Conservation (phyloP, 1,139 yeast species). For the Geotrichum histeridarum region DNA sequence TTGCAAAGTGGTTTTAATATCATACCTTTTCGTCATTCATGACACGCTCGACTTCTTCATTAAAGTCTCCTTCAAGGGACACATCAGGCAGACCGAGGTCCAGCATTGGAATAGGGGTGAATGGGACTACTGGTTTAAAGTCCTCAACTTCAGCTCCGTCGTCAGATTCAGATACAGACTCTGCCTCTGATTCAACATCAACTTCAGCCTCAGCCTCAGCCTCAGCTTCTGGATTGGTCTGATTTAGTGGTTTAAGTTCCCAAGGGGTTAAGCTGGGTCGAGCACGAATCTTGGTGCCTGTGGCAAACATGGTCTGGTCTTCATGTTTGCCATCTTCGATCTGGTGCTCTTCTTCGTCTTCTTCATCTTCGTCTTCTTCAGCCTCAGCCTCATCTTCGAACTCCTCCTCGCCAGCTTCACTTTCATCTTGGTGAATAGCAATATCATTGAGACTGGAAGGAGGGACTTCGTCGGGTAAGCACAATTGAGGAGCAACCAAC, state of each 20-base stretch:
- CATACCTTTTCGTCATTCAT: slow-evolving; percentile 31
- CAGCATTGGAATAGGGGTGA: slow-evolving; percentile 25
- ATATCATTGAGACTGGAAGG: neutral
- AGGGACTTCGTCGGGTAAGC: neutral
- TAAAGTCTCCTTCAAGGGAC: slow-evolving; percentile 37
- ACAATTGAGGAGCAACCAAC: neutral
- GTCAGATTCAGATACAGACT: slow-evolving; percentile 30
- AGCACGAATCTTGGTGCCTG: slow-evolving; percentile 30
- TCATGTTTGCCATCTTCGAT: neutral
- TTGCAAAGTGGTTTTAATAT: neutral
- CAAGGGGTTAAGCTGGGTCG: slow-evolving; percentile 35
- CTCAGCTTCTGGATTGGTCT: slow-evolving; percentile 18
- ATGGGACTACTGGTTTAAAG: neutral
- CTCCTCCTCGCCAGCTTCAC: neutral
- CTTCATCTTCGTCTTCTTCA: slow-evolving; percentile 3
- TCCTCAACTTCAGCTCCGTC: slow-evolving; percentile 23
- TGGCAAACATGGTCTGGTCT: slow-evolving; percentile 18
- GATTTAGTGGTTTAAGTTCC: slow-evolving; percentile 22
- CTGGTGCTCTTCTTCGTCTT: slow-evolving; percentile 8
- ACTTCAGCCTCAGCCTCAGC: slow-evolving; percentile 23
- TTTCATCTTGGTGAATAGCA: neutral
- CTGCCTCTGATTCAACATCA: slow-evolving; percentile 20
- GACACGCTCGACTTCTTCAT: slow-evolving; percentile 38
- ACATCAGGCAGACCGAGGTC: slow-evolving; percentile 35
- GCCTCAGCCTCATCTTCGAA: neutral